phyloP scores from a whole-genome alignment of 2,329 filamentous ascomycete genomes.

The Verticillium albo-atrum region DNA sequence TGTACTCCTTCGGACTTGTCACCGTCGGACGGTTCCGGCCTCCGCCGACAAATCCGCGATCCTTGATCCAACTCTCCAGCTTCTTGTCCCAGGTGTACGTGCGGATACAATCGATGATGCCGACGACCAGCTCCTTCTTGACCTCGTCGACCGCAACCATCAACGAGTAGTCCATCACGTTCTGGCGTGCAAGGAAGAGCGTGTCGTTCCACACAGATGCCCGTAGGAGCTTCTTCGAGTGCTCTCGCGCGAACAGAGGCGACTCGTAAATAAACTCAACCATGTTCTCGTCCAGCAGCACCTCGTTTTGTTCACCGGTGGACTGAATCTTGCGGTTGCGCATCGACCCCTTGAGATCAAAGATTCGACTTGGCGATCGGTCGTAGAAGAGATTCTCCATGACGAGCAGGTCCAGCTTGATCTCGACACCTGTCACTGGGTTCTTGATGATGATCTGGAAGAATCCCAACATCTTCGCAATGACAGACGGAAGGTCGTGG shows the following conservation, averaged over 20 bases:
- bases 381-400: constrained; percentile 99
- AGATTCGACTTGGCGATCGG: constrained; percentile 79
- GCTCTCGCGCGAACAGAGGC: constrained; percentile 89
- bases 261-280: constrained; percentile 99
- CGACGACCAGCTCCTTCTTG: constrained; percentile 87
- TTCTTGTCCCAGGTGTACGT: constrained; percentile 99
- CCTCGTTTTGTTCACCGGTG: constrained; percentile 93
- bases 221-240: constrained; percentile 89
- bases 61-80: constrained; percentile 99
- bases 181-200: constrained; percentile 86
- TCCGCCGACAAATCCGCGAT: constrained; percentile 75
- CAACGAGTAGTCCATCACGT: constrained; percentile 98
- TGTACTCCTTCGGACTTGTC: constrained; percentile 96
- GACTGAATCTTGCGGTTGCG: constrained; percentile 95
- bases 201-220: constrained; percentile 98
- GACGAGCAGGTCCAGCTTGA: constrained; percentile 88
- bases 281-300: constrained; percentile 96
- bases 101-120: constrained; percentile 96
- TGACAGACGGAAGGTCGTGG: constrained; percentile 90
- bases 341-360: constrained; percentile 98
- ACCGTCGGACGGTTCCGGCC: constrained; percentile 86
- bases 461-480: constrained; percentile 98
- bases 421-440: constrained; percentile 82
- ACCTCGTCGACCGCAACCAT: constrained; percentile 97
- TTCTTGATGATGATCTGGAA: constrained; percentile 98